Percentiles rank a stretch among this genome's conserved stretches.
These are phyloP conservation scores for Cryphonectria parasitica DNA, from an alignment of 2,329 filamentous ascomycete genomes.

Conservation along the genomic window DNA sequence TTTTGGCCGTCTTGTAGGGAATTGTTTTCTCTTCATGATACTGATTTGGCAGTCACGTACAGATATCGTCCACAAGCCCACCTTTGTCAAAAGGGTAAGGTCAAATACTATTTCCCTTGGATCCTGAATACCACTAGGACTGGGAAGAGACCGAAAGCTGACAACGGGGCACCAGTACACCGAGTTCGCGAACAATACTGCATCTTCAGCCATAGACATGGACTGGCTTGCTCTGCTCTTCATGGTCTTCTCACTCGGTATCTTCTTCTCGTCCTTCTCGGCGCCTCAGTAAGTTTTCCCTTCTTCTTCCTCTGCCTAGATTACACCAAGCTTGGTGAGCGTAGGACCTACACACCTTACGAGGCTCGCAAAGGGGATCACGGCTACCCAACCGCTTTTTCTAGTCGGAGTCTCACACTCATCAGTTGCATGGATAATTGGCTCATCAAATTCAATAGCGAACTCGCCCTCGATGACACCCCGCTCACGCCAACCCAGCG, in stretches of 20 bases:
- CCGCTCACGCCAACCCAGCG: slow-evolving; percentile 46
- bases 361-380: neutral
- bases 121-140: neutral
- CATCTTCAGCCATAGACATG: slow-evolving; percentile 37
- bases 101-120: slow-evolving; percentile 7
- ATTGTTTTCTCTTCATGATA: neutral
- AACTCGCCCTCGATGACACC: slow-evolving; percentile 49
- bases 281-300: slow-evolving; percentile 39
- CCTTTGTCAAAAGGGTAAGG: slow-evolving; percentile 50
- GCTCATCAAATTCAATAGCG: slow-evolving; percentile 29
- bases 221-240: slow-evolving; percentile 58
- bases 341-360: neutral
- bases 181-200: slow-evolving; percentile 52
- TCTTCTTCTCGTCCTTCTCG: slow-evolving; percentile 50
- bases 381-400: neutral
- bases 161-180: slow-evolving; percentile 45
- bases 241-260: slow-evolving; percentile 49
- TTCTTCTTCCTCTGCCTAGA: neutral
- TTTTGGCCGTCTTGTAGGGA: too few relatives aligned
- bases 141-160: neutral
- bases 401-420: neutral
- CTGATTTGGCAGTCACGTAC: slow-evolving; percentile 41
- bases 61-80: slow-evolving; percentile 59
- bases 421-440: neutral
- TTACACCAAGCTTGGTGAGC: neutral